Conservation (phyloP, 75 land plant genomes). For the Pinus taeda region DNA sequence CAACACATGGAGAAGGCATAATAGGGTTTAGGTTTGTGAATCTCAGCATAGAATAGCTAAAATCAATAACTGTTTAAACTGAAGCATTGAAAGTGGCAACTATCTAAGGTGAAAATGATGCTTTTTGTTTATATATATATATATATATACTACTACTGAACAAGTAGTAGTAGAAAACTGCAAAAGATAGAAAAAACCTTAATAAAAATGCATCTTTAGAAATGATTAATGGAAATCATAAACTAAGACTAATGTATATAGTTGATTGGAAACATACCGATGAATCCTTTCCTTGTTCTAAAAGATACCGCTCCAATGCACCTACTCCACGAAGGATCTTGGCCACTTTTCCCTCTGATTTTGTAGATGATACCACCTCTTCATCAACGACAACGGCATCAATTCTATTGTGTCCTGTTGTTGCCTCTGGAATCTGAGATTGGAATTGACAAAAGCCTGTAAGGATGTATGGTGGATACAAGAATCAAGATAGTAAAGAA, state of each 20-base stretch:
- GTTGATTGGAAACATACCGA: neutral
- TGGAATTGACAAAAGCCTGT: neutral
- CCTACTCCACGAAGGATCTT: conserved; percentile 75
- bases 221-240: neutral
- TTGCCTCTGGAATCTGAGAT: conserved; percentile 57
- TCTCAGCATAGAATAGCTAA: no score
- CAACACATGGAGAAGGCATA: no score
- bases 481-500: neutral
- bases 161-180: neutral
- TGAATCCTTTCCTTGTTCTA: conserved; percentile 10
- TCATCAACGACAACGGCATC: conserved; percentile 85
- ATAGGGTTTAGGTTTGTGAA: no score
- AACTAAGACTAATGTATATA: neutral
- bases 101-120: neutral
- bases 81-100: neutral
- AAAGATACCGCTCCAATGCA: conserved; percentile 59
- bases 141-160: neutral
- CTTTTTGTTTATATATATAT: neutral
- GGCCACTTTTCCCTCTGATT: conserved; percentile 47
- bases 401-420: conserved; percentile 25
- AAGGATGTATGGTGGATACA: neutral
- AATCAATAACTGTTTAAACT: neutral
- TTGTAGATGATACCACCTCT: conserved; percentile 50
- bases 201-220: neutral
- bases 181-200: neutral